Base-by-base conservation (phyloP, 1,139 yeast genomes). In the Nematodospora anomalae region DNA sequence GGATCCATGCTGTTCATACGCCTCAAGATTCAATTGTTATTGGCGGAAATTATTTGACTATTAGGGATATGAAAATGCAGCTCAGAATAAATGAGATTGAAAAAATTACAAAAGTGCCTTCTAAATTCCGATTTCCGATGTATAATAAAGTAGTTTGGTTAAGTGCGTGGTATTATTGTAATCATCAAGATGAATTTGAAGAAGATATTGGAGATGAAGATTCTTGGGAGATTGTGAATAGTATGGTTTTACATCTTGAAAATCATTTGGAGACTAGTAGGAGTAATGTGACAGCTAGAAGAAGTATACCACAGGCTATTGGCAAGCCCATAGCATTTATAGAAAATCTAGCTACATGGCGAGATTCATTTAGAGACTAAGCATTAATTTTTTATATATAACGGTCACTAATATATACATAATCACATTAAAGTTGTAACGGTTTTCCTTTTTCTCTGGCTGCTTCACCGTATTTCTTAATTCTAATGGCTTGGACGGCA, bases 401-500 rank as follows among this genome's bases (percentile, higher is more conserved):
- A 28, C 9, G 4, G n/a, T 8, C 8, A 18, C 22, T 25, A 16
- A 15, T 26, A 27, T 33, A 30, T 26, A 21, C 32, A 34, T 10
- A 26, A 14, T 26, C n/a, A 25, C 21, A 6, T 18, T 18, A 18
- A 18, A 18, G 21, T 18, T 6, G 8, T 53, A 79, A 76, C 35
- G 69, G 59, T 47, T 64, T 69, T 41, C 83, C 86, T 56, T 79
- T 80, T 62, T 82, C 90, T 68, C 86, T 82, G 62, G 89, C 95
- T 57, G 95, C 79, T 69, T 89, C 95, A 67, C 98, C 98, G 64
- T 86, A 92, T 73, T 92, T 92, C 78, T 92, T 92, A 62, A 92
- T 85, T 77, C 98, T 88, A 64, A 92, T 92, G 47, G 97, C 86
- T 76, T 92, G 96, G 52, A 92, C 95, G 53, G 96, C 89, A 67